Evolutionary conservation across 768 basidiomycete genomes (phyloP), one percentile per base, ranked within the genome.

Genomic region (Kwoniella botswanensis): DNA sequence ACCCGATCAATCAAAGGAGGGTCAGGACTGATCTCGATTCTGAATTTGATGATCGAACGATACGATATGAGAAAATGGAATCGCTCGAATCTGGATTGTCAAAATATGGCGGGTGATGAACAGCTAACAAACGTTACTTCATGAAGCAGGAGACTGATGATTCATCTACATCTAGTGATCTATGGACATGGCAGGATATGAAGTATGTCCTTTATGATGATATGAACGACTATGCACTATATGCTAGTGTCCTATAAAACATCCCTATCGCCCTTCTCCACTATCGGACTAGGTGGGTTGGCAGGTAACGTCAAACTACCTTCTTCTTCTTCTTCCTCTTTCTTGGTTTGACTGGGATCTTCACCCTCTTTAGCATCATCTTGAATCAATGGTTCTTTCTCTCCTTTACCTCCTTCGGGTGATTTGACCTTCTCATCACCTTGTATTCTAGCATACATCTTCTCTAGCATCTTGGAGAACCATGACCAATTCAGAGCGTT

Each of bases 401-500:
- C 68, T 21, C 52, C 63, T 44, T 55, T 52, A 10, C 42, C 11
- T 11, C 18, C 29, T 22, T 17, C 15, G 11, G 46, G n/a, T 17
- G 58, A 29, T 18, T 26, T 18, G 22, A 65, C 26, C 17, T 56
- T 67, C 9, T 73, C 68, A 12, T 69, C 68, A 24, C 76, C 76
- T 56, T 65, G 41, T n/a, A 75, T n/a, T 55, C 70, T 54, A 13
- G 69, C 71, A 18, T 77, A n/a, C 68, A 79, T 76, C 71, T 78
- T 76, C 18, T 63, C 44, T n/a, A 76, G 61, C 75, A 80, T 82
- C 65, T 81, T 79, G 64, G 74, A 78, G 56, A 82, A 82, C 81
- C 81, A 80, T 13, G 78, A 66, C 76, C 89, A 89, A 82, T 94
- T 95, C 24, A 95, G 85, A 3, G 86, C 85, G 75, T 93, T 90